Base-by-base conservation (phyloP, 108 stramenopile species). In the Cyclotella sp. region DNA sequence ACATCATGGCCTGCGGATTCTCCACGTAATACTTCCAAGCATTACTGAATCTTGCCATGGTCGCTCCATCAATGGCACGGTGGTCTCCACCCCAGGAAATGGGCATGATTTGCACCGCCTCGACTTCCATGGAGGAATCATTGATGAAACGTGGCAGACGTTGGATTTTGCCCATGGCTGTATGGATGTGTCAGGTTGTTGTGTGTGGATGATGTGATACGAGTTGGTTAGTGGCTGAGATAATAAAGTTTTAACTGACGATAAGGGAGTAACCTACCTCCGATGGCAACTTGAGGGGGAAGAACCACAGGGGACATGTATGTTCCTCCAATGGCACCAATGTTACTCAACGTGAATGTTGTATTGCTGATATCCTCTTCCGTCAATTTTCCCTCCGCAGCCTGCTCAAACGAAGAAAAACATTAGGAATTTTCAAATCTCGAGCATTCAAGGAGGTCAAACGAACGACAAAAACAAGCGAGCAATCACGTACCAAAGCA, bases 41-140 rank as follows among this genome's bases (percentile, higher is more conserved):
- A 61, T 86, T 88, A 59, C 87, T 86, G 52, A 96, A 96, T n/a
- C 90, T 72, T 10, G 92, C 97, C 84, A 99, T 89, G 41, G 97
- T 98, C 44, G 97, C 98, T 22, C 99, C 99, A 75, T 99, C 99
- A 27, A 99, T 89, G 42, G 97, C 96, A 14, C 99, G 90, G 72
- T 99, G 99, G 70, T 99, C 99, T 10, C 94, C 99, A 14, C 95
- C 94, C 99, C 99, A 99, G 8, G 94, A 95, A 10, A 98, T 90
- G 49, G 91, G 77, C 89, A 98, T 92, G 67, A 98, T 84, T 42
- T 85, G 74, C 9, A 77, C 84, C 28, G 95, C 90, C 53, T 90
- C 76, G 6, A 99, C 92, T 29, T 79, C 80, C 15, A 67, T 85
- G 27, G 71, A 65, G 4, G 63, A 72, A 41, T 86, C 78, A 24